Evolutionary conservation across 306 rosid species (phyloP), one percentile per base, ranked within the genome.

Genomic region (Dalbergia oliveri): DNA sequence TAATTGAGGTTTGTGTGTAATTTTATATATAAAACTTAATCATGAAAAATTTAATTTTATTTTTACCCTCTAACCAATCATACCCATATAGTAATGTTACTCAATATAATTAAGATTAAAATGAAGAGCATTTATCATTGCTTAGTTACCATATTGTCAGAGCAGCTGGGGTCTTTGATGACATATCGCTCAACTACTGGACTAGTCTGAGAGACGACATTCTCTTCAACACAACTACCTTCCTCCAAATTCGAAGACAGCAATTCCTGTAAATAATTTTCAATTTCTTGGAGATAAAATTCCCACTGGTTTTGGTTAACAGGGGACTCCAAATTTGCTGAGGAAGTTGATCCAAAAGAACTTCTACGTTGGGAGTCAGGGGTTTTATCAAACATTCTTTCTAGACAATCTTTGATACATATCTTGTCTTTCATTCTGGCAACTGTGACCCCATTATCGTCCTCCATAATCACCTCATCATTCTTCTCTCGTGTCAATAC

Each of bases 371-470:
- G 75, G 41, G 92, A 84, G 53, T 67, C 80, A 61, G 56, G 53
- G 69, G 67, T 78, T 51, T 75, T 85, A 47, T 93, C 97, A 45
- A 92, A 89, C 71, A 87, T 75, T 64, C 82, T 93, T 21, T 85
- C 97, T 23, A 94, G 44, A 97, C 97, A 92, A 51, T 77, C 91
- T 72, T 71, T 92, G 21, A 91, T 81, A 8, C 86, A 77, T 11
- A 66, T n/a, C 73, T 85, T 94, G 8, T 89, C 94, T 86, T 86
- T 91, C 63, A 78, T 66, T 81, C 74, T 91, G 1, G 87, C 90
- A 39, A 91, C 89, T 72, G 76, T 80, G 15, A 90, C 89, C 34
- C 97, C 97, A 62, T 89, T 80, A 71, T 88, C 97, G 79, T 94
- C 92, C 78, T 92, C 97, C 91, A 91, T 84, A 61, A 85, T 85